Base-by-base conservation (phyloP, 345 rosid genomes). In the Linum tenue region DNA sequence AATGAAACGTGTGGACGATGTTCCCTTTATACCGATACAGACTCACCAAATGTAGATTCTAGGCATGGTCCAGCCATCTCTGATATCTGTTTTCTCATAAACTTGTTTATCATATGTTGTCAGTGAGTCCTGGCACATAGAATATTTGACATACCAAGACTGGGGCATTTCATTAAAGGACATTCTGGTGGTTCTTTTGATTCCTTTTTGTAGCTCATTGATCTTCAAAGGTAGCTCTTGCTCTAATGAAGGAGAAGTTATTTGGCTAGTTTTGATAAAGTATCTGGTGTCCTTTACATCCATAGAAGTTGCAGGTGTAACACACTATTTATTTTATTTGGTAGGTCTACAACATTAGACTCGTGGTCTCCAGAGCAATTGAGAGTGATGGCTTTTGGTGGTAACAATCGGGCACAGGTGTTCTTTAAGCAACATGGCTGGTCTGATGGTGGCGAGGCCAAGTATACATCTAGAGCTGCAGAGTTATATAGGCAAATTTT, bases 341-440 rank as follows among this genome's bases (percentile, higher is more conserved):
- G 51, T 63, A 94, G 99, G 85, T 94, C 97, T 37, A 90, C 99
- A 16, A 94, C 88, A 80, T 78, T 94, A 74, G 97, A 94, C 74
- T 86, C 97, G 9, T 94, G 99, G 99, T 83, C 71, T 75, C 74
- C 84, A 12, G 99, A 94, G 72, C 99, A 94, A 67, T 67, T 94
- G 81, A 90, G 71, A 78, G 82, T 73, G 78, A 90, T 94, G 97
- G 59, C 72, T 56, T 85, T 72, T 68, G 97, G 97, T 66, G 99
- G 99, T 72, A 94, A 94, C 72, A 85, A 86, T 76, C 90, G 92
- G 44, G 97, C 95, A 7, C 96, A 88, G 11, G 88, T 64, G 59
- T 94, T 94, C 76, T 94, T 94, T 75, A 94, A 94, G 86, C 96
- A 88, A 64, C 96, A 94, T 65, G 97, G 99, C 59, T 94, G 99